Evolutionary conservation across 345 rosid genomes (phyloP).

Genomic region (Trapa bicornis): DNA sequence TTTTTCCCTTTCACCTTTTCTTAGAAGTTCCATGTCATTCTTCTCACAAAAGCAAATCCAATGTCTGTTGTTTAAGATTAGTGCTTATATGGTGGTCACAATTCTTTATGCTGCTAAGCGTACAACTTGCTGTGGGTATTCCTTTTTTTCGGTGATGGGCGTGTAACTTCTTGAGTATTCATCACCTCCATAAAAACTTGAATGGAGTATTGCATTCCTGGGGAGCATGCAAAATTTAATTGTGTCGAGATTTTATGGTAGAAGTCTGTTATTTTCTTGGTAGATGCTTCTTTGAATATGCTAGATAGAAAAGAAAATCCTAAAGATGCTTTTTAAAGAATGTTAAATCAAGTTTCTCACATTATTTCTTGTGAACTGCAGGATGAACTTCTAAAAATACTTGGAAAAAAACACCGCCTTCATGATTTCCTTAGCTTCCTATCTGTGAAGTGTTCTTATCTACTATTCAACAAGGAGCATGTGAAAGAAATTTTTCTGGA

Average conservation of each 20-base stretch:
- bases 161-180: neutral
- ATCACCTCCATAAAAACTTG: neutral
- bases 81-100: neutral
- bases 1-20: neutral
- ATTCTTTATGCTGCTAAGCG: neutral
- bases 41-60: neutral
- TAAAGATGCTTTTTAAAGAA: neutral
- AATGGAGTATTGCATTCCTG: neutral
- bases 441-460: slow-evolving; percentile 77
- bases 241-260: neutral
- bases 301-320: neutral
- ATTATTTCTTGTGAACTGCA: slow-evolving; percentile 25
- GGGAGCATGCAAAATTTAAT: neutral
- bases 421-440: slow-evolving; percentile 74
- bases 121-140: neutral
- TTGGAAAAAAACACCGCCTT: slow-evolving; percentile 75
- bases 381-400: slow-evolving; percentile 86
- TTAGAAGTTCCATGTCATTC: neutral
- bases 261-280: neutral
- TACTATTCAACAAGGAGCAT: slow-evolving; percentile 79
- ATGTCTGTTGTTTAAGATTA: neutral
- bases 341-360: neutral
- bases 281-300: neutral
- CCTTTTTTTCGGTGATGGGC: neutral
- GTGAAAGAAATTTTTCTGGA: slow-evolving; percentile 69